These are phyloP conservation scores for Skeletonema potamos DNA, from an alignment of 108 stramenopile genomes.

Conservation along the genomic window DNA sequence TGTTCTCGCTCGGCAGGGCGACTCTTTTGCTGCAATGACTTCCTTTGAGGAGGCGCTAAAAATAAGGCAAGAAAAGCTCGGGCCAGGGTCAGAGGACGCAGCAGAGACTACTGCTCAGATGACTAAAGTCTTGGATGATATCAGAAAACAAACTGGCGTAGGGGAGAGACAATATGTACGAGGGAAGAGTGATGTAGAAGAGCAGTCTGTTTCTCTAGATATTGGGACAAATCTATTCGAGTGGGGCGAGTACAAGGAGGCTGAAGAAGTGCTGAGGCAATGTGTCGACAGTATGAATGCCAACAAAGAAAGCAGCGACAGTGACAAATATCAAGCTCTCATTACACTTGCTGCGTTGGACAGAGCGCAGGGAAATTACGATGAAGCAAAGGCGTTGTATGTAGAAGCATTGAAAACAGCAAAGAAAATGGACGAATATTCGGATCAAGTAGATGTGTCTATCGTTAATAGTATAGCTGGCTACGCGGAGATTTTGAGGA, in stretches of 20 bases:
- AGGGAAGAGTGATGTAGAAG: not conserved
- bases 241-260: conserved; percentile 20
- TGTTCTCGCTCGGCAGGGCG: conserved; percentile 3
- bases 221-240: conserved; percentile 10
- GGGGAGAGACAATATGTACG: conserved; percentile 6
- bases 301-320: conserved; percentile 3
- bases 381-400: conserved; percentile 17
- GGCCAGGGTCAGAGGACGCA: conserved; percentile 14
- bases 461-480: conserved; percentile 16
- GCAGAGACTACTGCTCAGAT: conserved; percentile 20
- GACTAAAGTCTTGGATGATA: conserved; percentile 7
- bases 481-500: conserved; percentile 19
- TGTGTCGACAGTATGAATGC: conserved; percentile 8
- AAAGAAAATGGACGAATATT: not conserved
- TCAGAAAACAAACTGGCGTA: conserved; percentile 1
- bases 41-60: conserved; percentile 18
- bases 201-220: not conserved
- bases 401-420: conserved; percentile 8
- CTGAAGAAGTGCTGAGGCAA: conserved; percentile 5
- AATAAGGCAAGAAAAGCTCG: conserved; percentile 10
- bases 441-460: not conserved
- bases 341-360: conserved; percentile 8
- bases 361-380: conserved; percentile 15
- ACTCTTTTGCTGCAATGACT: conserved; percentile 17
- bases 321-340: not conserved